Base-by-base conservation (phyloP, 768 basidiomycete genomes). In the Auriculariales sp. region DNA sequence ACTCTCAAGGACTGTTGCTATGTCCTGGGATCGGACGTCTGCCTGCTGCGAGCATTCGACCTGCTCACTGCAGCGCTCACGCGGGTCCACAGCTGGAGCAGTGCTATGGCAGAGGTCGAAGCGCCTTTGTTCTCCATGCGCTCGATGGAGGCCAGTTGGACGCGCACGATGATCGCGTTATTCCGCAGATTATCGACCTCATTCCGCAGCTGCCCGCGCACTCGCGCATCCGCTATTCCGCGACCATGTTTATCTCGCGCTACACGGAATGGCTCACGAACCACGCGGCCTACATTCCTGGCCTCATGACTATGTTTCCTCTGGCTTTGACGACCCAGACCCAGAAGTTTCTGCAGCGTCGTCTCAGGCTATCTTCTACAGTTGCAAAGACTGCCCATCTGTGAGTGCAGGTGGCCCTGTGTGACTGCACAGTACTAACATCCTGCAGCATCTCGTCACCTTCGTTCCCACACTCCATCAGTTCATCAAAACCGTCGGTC, bases 1-100 rank as follows among this genome's bases (percentile, higher is more conserved):
- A 98, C 95, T 3, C 74, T 99, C 55, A 99, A 99, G 66, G 95
- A 99, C 61, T 98, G 95, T 61, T 99, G 95, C 65, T 77, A 82
- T 54, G 91, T 99, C 44, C 74, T 99, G 39, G 86, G 91, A 36
- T 76, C 93, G 2, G 83, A 90, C 47, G 73, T 73, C 2, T 98
- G 95, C 60, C 71, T 99, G 35, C 64, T 81, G 48, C 73, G 83
- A 2, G 75, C 92, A 2, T 88, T 88, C 65, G 80, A 86, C 52
- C 73, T 87, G 60, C 83, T 98, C 54, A 79, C 78, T 28, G 61
- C 67, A 5, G 88, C 86, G 2, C 72, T 98, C 47, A 70, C 79
- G 22, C 77, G 76, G n/a, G n/a, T n/a, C n/a, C n/a, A n/a, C n/a
- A n/a, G 28, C 47, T 31, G 30, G 55, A 48, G 66, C 69, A 3